These are phyloP conservation scores for Zygosaccharomyces gambellarensis DNA, from an alignment of 805 yeast genomes.

Conservation along the genomic window DNA sequence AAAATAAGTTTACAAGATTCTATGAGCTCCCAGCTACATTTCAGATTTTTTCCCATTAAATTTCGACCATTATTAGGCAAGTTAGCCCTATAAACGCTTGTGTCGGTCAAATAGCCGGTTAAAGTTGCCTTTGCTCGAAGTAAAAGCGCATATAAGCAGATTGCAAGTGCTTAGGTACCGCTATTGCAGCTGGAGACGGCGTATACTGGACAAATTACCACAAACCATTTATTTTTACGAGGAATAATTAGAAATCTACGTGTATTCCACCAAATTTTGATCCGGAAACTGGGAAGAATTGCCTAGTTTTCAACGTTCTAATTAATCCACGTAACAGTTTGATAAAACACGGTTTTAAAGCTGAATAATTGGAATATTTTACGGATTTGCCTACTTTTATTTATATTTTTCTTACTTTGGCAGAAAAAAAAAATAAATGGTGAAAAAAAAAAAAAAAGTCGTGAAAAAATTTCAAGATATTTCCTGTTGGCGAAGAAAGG, in stretches of 20 bases:
- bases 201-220: too few species aligned
- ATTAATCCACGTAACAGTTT: not conserved
- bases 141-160: too few species aligned
- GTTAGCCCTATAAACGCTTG: not conserved
- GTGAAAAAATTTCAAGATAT: constrained; percentile 2
- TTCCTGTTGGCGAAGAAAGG: not conserved
- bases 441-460: not conserved
- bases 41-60: not conserved
- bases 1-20: not conserved
- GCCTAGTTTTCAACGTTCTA: not conserved
- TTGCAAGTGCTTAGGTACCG: too few species aligned
- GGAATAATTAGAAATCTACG: not conserved
- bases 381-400: not conserved
- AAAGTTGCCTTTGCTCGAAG: too few species aligned
- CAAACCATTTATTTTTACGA: too few species aligned
- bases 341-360: not conserved
- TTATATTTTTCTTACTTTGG: not conserved
- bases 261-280: not conserved
- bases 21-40: not conserved
- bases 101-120: too few species aligned
- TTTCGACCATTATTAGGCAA: not conserved
- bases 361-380: not conserved
- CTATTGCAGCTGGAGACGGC: too few species aligned
- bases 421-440: not conserved
- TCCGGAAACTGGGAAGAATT: not conserved